Evolutionary conservation across 208 protist species (phyloP), one percentile per base, ranked within the genome.

Genomic region (Trypanosoma brucei): DNA sequence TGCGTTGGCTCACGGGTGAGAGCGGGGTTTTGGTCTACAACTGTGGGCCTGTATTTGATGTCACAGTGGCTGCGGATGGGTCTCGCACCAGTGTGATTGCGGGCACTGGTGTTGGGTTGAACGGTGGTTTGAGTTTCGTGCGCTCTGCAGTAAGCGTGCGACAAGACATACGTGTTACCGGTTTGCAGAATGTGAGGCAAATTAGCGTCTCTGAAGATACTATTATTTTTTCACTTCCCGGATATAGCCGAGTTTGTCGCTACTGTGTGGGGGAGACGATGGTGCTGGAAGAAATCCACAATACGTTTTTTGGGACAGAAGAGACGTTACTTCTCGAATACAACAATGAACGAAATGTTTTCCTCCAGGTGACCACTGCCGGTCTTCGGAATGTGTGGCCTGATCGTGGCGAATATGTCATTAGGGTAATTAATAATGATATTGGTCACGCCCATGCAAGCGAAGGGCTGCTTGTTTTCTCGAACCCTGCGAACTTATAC

Each of bases 41-140:
- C 70, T 84, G 78, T 64, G 88, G 88, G 30, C 85, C 85, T 1
- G 81, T 92, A 2, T 62, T 92, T 13, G 83, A 85, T 57, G 83
- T 94, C 62, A 72, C 76, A 6, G 75, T 82, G 33, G 62, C 78
- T 9, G 57, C 62, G 0, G 81, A 80, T 61, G 79, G 72, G 5
- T 63, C 77, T 9, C 64, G 68, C 2, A 68, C 65, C 48, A 91
- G 74, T 59, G 75, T 92, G 7, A 72, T 95, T 37, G 86, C 86
- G 13, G 81, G 75, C 55, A 88, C 79, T 2, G 89, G 89, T 45
- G 70, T 91, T 2, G 80, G 78, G 9, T 55, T 64, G 37, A 60
- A 63, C 40, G 89, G 89, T 36, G 82, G 84, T 22, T 55, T 95
- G 45, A 87, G 77, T 56, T 69, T 92, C 34, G 58, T 92, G 33